Percentiles rank a stretch among this genome's conserved stretches.
Evolutionary conservation across 2,329 filamentous ascomycete species (phyloP).

Genomic region (Paramyrothecium sp.): DNA sequence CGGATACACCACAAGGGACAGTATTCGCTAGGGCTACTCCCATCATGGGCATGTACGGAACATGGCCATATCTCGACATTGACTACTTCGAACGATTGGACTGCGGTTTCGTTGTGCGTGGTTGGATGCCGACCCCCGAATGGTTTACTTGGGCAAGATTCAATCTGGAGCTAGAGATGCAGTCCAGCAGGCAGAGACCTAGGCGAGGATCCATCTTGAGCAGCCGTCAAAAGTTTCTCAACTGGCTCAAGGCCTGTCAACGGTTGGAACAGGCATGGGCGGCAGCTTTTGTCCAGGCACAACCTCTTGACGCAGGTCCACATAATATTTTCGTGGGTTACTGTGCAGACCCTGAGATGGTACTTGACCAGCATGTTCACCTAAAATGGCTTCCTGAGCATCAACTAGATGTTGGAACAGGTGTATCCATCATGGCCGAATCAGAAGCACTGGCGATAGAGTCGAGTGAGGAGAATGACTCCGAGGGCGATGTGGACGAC

Average conservation of each 20-base stretch:
- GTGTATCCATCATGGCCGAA: neutral
- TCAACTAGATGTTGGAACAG: constrained; percentile 18
- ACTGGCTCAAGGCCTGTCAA: constrained; percentile 36
- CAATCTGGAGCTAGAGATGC: constrained; percentile 23
- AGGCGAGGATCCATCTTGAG: neutral
- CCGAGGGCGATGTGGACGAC: constrained; percentile 14
- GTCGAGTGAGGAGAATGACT: constrained; percentile 7
- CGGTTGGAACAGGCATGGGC: constrained; percentile 44
- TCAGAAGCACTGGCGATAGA: neutral
- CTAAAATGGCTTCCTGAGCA: constrained; percentile 22
- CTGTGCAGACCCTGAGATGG: constrained; percentile 9
- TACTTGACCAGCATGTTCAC: neutral
- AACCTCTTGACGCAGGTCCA: constrained; percentile 22
- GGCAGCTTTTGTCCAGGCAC: constrained; percentile 19
- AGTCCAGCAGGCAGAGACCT: constrained; percentile 4
- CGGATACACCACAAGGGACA: neutral
- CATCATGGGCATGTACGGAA: constrained; percentile 20
- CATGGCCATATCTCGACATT: constrained; percentile 28
- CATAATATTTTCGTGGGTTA: constrained; percentile 30
- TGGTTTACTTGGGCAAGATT: constrained; percentile 33
- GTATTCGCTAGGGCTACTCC: constrained; percentile 17
- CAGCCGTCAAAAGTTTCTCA: constrained; percentile 16
- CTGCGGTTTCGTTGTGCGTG: constrained; percentile 39
- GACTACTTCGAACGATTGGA: constrained; percentile 33
- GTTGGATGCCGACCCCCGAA: constrained; percentile 39